Conservation (phyloP, 2,329 filamentous ascomycete species). For the Exophiala dermatitidis region DNA sequence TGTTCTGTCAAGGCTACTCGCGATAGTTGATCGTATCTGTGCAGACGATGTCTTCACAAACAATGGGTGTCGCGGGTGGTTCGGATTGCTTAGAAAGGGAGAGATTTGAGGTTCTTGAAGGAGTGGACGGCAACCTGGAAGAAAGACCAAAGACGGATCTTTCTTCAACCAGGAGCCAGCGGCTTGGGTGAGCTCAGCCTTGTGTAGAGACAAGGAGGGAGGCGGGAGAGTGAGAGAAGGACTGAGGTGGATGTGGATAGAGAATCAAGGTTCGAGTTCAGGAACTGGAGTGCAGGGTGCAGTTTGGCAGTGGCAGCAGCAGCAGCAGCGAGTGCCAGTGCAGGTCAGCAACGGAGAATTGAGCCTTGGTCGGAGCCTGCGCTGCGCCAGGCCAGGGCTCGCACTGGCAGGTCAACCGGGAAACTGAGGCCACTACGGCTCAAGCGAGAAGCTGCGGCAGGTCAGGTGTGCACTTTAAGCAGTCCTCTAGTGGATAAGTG, state of each 20-base stretch:
- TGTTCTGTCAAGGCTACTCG: not conserved
- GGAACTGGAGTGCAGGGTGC: slow-evolving; percentile 2
- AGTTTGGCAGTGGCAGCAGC: not conserved
- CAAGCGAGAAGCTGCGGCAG: not conserved
- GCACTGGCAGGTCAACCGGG: slow-evolving; percentile 1
- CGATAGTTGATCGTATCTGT: slow-evolving; percentile 6
- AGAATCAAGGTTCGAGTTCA: slow-evolving; percentile 20
- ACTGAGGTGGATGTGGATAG: slow-evolving; percentile 31
- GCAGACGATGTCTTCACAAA: slow-evolving; percentile 3
- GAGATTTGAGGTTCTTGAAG: slow-evolving; percentile 19
- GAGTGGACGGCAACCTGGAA: slow-evolving; percentile 28
- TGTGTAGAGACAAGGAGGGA: slow-evolving; percentile 6
- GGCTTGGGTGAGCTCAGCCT: slow-evolving; percentile 9
- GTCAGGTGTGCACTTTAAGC: not conserved
- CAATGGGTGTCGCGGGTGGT: slow-evolving; percentile 1
- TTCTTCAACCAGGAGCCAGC: slow-evolving; percentile 25
- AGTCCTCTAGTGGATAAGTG: not conserved
- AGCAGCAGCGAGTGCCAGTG: slow-evolving; percentile 20
- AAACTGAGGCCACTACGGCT: not conserved
- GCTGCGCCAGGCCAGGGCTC: not conserved
- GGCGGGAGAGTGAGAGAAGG: slow-evolving; percentile 25
- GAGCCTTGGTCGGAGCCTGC: not conserved
- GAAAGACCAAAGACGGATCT: slow-evolving; percentile 23
- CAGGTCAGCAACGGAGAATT: slow-evolving; percentile 27
- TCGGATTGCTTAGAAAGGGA: not conserved